phyloP scores from a whole-genome alignment of 345 rosid species.

The Physaria fendleri region DNA sequence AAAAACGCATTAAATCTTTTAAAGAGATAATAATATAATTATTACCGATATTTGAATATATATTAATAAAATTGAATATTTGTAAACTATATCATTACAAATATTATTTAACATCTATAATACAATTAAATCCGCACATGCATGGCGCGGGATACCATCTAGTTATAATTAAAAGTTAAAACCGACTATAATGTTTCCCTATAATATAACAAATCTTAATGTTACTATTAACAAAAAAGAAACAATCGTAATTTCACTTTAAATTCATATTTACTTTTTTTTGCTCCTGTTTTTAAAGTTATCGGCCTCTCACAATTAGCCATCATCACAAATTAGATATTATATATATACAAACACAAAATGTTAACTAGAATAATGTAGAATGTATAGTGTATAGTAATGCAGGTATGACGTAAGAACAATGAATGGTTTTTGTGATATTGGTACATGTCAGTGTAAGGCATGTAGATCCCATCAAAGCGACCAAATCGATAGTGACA shows the following conservation, averaged over 20 bases:
- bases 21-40: too few species aligned
- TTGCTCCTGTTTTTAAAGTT: conserved; percentile 1
- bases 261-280: background rate
- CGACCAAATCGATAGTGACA: conserved; percentile 33
- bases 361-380: background rate
- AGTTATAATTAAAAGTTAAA: too few species aligned
- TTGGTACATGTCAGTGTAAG: conserved; percentile 23
- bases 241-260: background rate
- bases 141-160: too few species aligned
- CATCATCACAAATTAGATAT: conserved; percentile 15
- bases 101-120: too few species aligned
- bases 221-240: background rate
- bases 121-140: too few species aligned
- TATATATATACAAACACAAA: background rate
- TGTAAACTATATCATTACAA: too few species aligned
- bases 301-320: conserved; percentile 12
- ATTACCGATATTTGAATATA: too few species aligned
- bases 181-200: background rate
- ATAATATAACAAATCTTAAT: too few species aligned
- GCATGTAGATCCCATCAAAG: conserved; percentile 29
- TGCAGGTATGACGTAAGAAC: conserved; percentile 27
- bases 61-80: too few species aligned
- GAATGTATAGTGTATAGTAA: conserved; percentile 10
- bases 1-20: too few species aligned
- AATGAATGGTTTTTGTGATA: conserved; percentile 12